These are phyloP conservation scores for Microcyclospora tardicrescens DNA, from an alignment of 2,329 filamentous ascomycete genomes.

Conservation along the genomic window DNA sequence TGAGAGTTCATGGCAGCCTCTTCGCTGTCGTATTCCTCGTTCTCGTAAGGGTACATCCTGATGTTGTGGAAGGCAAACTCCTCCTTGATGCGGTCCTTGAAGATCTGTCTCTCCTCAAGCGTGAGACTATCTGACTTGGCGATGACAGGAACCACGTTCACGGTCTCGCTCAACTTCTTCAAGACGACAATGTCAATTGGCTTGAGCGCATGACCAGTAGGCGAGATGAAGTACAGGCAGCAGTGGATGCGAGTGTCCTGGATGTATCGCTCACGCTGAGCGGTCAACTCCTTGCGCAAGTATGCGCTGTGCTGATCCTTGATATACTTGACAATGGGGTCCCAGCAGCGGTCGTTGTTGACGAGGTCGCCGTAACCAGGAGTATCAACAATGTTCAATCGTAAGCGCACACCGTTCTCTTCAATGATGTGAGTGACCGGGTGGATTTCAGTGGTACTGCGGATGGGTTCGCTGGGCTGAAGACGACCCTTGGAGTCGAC, in stretches of 20 bases:
- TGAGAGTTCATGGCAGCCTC: constrained; percentile 85
- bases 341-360: constrained; percentile 99
- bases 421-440: constrained; percentile 97
- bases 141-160: constrained; percentile 97
- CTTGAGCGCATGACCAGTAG: constrained; percentile 94
- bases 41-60: constrained; percentile 99
- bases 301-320: constrained; percentile 99
- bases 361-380: constrained; percentile 96
- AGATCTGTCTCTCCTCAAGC: constrained; percentile 83
- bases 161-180: constrained; percentile 98
- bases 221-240: constrained; percentile 99
- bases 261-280: constrained; percentile 97
- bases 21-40: constrained; percentile 96
- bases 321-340: constrained; percentile 99
- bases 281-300: constrained; percentile 96
- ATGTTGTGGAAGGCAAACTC: constrained; percentile 99
- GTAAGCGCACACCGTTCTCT: constrained; percentile 94
- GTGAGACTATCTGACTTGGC: constrained; percentile 96
- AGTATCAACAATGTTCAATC: constrained; percentile 97
- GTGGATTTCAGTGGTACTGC: constrained; percentile 95
- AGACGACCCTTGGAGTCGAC: constrained; percentile 98
- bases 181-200: constrained; percentile 98
- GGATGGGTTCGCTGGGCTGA: constrained; percentile 80
- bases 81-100: constrained; percentile 98
- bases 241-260: constrained; percentile 98